phyloP scores from a whole-genome alignment of 352 stramenopile genomes.

The Phytophthora boehmeriae region DNA sequence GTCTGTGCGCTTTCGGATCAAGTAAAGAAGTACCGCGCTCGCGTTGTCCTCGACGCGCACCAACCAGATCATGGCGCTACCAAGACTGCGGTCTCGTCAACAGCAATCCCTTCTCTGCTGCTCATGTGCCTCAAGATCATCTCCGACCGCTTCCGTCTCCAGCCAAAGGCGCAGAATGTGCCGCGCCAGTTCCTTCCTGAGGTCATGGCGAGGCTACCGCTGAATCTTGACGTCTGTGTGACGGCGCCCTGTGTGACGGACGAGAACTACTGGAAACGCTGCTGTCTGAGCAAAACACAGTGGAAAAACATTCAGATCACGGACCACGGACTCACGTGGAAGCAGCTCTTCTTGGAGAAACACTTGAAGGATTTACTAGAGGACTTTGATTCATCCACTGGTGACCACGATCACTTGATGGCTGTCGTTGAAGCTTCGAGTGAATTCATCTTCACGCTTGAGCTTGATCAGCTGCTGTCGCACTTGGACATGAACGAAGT shows the following conservation, averaged over 20 bases:
- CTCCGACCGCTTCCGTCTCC: slow-evolving; percentile 71
- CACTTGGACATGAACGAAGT: slow-evolving; percentile 91
- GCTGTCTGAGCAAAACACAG: slow-evolving; percentile 76
- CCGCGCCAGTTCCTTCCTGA: slow-evolving; percentile 83
- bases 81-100: slow-evolving; percentile 10
- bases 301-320: slow-evolving; percentile 92
- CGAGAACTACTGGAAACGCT: slow-evolving; percentile 95
- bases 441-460: slow-evolving; percentile 91
- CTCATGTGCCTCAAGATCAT: slow-evolving; percentile 83
- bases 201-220: slow-evolving; percentile 77
- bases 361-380: slow-evolving; percentile 81
- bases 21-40: slow-evolving; percentile 82
- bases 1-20: slow-evolving; percentile 81
- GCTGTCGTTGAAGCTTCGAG: slow-evolving; percentile 75
- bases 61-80: slow-evolving; percentile 27
- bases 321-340: slow-evolving; percentile 93
- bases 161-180: slow-evolving; percentile 74
- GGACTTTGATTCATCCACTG: slow-evolving; percentile 60
- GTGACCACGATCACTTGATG: slow-evolving; percentile 70
- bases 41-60: slow-evolving; percentile 46
- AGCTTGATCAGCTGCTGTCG: slow-evolving; percentile 87
- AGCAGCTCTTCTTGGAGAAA: slow-evolving; percentile 92
- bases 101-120: slow-evolving; percentile 57
- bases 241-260: slow-evolving; percentile 88
- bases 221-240: slow-evolving; percentile 84